These are phyloP conservation scores for Mortierella sp. DNA, from an alignment of 371 early-diverging fungal genomes.

Conservation along the genomic window DNA sequence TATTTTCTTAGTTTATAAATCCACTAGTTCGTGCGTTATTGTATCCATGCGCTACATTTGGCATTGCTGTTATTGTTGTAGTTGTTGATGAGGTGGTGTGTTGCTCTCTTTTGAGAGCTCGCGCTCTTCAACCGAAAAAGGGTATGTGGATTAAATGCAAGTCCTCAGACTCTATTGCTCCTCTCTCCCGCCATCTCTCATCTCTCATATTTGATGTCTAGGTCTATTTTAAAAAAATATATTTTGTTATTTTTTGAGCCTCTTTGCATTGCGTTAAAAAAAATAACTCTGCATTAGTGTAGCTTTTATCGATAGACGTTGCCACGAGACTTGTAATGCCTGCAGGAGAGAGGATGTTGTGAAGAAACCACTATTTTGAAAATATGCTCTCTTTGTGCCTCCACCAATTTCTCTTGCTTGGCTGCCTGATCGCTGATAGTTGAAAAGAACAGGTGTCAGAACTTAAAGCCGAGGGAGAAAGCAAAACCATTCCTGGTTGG, in stretches of 20 bases:
- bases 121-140: no score
- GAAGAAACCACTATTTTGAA: no score
- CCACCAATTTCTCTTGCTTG: not conserved
- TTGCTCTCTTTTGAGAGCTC: not conserved
- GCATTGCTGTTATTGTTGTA: not conserved
- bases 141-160: no score
- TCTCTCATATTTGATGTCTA: not conserved
- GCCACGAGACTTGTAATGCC: no score
- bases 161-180: not conserved
- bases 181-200: not conserved
- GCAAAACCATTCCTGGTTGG: constrained; percentile 1
- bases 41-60: not conserved
- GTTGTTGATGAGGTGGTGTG: not conserved
- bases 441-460: not conserved
- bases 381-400: no score
- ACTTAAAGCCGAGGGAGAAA: not conserved
- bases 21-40: no score
- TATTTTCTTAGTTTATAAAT: no score
- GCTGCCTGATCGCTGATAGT: not conserved
- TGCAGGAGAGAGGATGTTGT: no score
- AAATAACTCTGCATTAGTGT: no score
- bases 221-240: not conserved
- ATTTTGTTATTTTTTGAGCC: no score
- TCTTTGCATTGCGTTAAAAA: no score
- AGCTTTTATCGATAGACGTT: no score